A percentile compares a stretch with the other conserved stretches of the same genome.
Evolutionary conservation across 2,329 filamentous ascomycete genomes (phyloP).

Genomic region (Xylariomycetidae sp.): DNA sequence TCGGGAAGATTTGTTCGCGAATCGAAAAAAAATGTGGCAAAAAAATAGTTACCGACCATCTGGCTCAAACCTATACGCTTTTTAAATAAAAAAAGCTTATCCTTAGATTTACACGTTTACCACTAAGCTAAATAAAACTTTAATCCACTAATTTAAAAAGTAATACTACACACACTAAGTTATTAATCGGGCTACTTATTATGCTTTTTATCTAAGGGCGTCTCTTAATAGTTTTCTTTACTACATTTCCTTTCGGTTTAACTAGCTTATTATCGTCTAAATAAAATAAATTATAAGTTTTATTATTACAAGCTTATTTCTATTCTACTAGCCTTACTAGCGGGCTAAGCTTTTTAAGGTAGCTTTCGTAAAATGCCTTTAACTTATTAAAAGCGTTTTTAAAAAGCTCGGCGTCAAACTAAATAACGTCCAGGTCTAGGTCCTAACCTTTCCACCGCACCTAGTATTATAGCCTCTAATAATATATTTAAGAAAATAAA

Average conservation of each 20-base stretch:
- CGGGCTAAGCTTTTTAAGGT: background rate
- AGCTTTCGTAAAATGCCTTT: background rate
- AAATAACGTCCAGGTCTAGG: background rate
- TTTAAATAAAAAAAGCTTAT: no score
- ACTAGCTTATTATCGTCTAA: constrained; percentile 10
- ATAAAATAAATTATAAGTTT: background rate
- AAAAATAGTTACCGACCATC: no score
- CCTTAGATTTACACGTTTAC: no score
- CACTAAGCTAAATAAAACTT: no score
- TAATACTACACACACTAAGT: no score
- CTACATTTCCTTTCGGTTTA: background rate
- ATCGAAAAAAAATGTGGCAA: no score
- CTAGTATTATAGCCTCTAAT: constrained; percentile 1
- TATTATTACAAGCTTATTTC: constrained; percentile 1
- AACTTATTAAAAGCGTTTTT: background rate
- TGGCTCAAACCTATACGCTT: no score
- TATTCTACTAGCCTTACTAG: background rate
- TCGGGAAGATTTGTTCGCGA: no score
- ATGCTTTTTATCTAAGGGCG: constrained; percentile 3
- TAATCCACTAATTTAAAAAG: no score
- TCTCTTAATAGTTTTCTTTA: background rate
- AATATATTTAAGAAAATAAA: background rate
- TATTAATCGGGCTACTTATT: no score
- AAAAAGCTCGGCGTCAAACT: background rate
- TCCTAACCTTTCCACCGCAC: background rate